phyloP scores from a whole-genome alignment of 148 eudicot genomes.

The Polygonum maritimum region DNA sequence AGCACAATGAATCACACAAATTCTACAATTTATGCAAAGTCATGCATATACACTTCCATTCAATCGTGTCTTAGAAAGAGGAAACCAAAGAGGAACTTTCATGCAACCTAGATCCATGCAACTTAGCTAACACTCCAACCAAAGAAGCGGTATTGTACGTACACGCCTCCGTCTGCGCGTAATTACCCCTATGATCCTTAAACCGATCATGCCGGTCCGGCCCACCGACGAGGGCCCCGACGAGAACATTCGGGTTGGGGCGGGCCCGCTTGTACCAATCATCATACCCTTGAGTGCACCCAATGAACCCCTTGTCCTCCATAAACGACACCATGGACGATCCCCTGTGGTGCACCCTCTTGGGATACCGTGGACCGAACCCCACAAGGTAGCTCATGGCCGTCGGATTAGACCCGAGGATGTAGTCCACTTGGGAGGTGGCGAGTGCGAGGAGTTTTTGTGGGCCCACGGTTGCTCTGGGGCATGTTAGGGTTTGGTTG shows the following conservation, averaged over 20 bases:
- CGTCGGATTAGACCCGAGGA: slow-evolving; percentile 70
- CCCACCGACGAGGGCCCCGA: slow-evolving; percentile 84
- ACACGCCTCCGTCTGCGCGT: slow-evolving; percentile 75
- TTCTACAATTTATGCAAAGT: not conserved
- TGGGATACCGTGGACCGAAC: slow-evolving; percentile 45
- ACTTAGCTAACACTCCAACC: slow-evolving; percentile 73
- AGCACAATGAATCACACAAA: not conserved
- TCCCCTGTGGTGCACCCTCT: slow-evolving; percentile 75
- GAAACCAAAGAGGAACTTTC: not conserved
- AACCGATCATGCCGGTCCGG: slow-evolving; percentile 53
- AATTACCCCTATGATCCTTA: slow-evolving; percentile 54
- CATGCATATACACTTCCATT: not conserved
- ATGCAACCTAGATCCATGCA: slow-evolving; percentile 5
- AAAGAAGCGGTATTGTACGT: slow-evolving; percentile 79
- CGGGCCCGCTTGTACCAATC: slow-evolving; percentile 44
- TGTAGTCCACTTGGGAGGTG: slow-evolving; percentile 62
- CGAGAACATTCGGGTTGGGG: slow-evolving; percentile 56
- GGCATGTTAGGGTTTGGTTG: slow-evolving; percentile 33
- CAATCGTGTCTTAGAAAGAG: not conserved
- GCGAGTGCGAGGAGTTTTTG: slow-evolving; percentile 39
- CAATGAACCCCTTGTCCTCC: slow-evolving; percentile 61
- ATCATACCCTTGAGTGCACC: slow-evolving; percentile 90
- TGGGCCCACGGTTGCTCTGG: slow-evolving; percentile 21
- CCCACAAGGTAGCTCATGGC: slow-evolving; percentile 74
- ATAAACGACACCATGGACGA: slow-evolving; percentile 60